These are phyloP conservation scores for Moricandia arvensis DNA, from an alignment of 345 rosid genomes.

Conservation along the genomic window DNA sequence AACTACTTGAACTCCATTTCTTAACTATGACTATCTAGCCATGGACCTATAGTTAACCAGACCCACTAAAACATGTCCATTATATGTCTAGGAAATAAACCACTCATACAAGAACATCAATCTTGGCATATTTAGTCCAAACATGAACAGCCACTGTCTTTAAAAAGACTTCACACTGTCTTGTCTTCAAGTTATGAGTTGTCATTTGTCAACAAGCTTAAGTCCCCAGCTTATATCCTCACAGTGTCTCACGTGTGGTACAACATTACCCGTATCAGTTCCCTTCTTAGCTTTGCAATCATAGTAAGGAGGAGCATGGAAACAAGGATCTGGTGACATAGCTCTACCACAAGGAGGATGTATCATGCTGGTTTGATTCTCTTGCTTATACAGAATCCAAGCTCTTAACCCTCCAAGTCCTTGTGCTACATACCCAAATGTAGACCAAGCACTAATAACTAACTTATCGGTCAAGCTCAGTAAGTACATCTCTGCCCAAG, in stretches of 20 bases:
- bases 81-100: neutral
- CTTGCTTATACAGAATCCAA: constrained; percentile 66
- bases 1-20: too few relatives aligned
- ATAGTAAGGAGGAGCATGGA: constrained; percentile 74
- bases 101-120: neutral
- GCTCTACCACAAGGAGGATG: constrained; percentile 60
- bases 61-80: neutral
- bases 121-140: neutral
- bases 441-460: constrained; percentile 74
- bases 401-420: constrained; percentile 69
- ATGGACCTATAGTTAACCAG: neutral
- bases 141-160: neutral
- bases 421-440: constrained; percentile 78
- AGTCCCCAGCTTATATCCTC: constrained; percentile 80
- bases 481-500: constrained; percentile 75
- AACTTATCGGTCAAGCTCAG: constrained; percentile 54
- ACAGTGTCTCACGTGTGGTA: constrained; percentile 65
- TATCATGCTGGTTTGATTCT: constrained; percentile 39
- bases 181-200: neutral
- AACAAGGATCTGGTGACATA: constrained; percentile 76
- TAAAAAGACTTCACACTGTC: neutral
- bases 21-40: too few relatives aligned
- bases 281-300: constrained; percentile 66
- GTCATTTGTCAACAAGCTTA: constrained; percentile 55
- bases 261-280: constrained; percentile 50